phyloP scores from a whole-genome alignment of 2,329 filamentous ascomycete species.

The Elsinoe perseae region DNA sequence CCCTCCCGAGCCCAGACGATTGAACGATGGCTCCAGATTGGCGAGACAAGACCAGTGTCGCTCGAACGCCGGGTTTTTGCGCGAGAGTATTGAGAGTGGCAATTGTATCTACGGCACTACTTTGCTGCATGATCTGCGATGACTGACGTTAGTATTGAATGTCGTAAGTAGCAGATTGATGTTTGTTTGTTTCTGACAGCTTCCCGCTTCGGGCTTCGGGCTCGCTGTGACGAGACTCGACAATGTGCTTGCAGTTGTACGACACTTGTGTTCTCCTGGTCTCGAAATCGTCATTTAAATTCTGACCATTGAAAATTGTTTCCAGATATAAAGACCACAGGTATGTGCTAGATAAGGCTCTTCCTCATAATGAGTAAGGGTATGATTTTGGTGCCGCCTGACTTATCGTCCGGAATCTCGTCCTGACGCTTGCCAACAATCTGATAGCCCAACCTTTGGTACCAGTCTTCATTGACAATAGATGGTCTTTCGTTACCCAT shows the following conservation, averaged over 20 bases:
- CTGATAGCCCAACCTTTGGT: background rate
- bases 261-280: too few species aligned
- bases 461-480: slow-evolving; percentile 7
- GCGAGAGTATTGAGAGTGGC: slow-evolving; percentile 60
- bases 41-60: slow-evolving; percentile 67
- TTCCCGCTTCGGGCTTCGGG: too few species aligned
- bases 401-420: background rate
- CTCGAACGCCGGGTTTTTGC: slow-evolving; percentile 71
- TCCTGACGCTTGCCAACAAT: background rate
- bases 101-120: slow-evolving; percentile 49
- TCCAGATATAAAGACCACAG: too few species aligned
- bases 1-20: slow-evolving; percentile 60
- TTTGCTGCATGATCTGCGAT: slow-evolving; percentile 23
- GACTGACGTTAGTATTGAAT: background rate
- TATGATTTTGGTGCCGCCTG: background rate
- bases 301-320: too few species aligned
- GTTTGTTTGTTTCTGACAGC: background rate
- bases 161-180: too few species aligned
- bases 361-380: slow-evolving; percentile 1
- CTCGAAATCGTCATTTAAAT: too few species aligned
- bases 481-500: background rate
- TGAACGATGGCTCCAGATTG: slow-evolving; percentile 65
- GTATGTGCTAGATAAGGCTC: background rate
- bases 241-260: too few species aligned
- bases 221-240: too few species aligned